Conservation (phyloP, 2,329 filamentous ascomycete species). For the Calonectria hongkongensis region DNA sequence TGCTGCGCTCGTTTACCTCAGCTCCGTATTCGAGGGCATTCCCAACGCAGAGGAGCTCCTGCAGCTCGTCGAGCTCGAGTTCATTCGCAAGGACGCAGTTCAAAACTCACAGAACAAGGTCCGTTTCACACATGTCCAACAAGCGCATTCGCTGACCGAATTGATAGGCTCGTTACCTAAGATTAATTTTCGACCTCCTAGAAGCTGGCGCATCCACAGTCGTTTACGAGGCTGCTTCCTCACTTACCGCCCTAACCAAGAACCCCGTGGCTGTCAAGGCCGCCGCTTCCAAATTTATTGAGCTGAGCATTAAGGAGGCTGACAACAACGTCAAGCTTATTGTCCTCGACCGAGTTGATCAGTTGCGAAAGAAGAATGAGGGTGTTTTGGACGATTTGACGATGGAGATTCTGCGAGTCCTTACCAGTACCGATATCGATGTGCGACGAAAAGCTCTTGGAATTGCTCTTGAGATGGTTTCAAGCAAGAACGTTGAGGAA, state of each 20-base stretch:
- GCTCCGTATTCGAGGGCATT: conserved; percentile 92
- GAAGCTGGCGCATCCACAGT: conserved; percentile 96
- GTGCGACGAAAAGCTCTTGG: conserved; percentile 93
- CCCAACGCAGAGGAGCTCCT: conserved; percentile 95
- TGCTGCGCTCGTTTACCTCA: conserved; percentile 91
- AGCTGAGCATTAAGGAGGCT: conserved; percentile 96
- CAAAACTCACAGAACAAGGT: conserved; percentile 97
- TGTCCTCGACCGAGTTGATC: conserved; percentile 94
- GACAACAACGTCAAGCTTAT: conserved; percentile 99
- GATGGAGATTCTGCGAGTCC: conserved; percentile 96
- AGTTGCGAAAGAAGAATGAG: conserved; percentile 89
- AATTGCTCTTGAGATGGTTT: conserved; percentile 97
- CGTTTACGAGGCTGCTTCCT: conserved; percentile 97
- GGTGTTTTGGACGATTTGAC: conserved; percentile 94
- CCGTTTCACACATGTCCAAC: conserved; percentile 51
- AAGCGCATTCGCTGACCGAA: conserved; percentile 51
- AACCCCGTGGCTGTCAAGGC: conserved; percentile 99
- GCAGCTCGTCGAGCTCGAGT: conserved; percentile 95
- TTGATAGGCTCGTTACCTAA: conserved; percentile 86
- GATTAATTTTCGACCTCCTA: conserved; percentile 96
- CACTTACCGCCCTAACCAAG: conserved; percentile 92
- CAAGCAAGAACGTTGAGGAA: conserved; percentile 98
- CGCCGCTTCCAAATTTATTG: conserved; percentile 95
- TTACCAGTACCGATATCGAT: conserved; percentile 96
- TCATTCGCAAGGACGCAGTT: conserved; percentile 97